Percentiles rank a stretch among this genome's conserved stretches.
These are phyloP conservation scores for Colletotrichum lupini DNA, from an alignment of 2,329 filamentous ascomycete genomes.

Conservation along the genomic window DNA sequence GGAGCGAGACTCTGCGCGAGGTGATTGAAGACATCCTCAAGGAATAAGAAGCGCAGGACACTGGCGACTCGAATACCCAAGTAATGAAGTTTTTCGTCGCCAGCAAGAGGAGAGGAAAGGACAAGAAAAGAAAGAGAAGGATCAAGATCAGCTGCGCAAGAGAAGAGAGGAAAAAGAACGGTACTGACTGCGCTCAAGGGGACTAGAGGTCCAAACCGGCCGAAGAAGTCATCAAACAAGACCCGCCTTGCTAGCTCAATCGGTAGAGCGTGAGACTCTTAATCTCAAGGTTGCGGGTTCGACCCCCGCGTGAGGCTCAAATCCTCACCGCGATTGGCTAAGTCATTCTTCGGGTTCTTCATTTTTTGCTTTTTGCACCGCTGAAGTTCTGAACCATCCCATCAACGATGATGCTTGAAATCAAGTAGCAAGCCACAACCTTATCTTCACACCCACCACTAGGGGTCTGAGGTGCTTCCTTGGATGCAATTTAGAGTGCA, in stretches of 20 bases:
- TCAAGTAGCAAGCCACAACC: not conserved
- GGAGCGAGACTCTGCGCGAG: constrained; percentile 1
- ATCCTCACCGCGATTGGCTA: constrained; percentile 13
- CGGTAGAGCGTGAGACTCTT: constrained; percentile 81
- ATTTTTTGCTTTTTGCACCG: not conserved
- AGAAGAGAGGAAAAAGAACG: not conserved
- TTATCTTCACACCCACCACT: not conserved
- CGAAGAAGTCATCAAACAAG: not conserved
- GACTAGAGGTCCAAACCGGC: fast-evolving
- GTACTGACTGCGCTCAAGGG: fast-evolving
- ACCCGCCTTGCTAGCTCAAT: constrained; percentile 67
- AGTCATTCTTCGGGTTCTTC: not conserved
- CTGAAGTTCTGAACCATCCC: no score
- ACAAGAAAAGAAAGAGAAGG: not conserved
- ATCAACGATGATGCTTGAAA: not conserved
- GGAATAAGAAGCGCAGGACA: not conserved
- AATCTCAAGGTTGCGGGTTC: constrained; percentile 44
- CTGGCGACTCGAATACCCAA: not conserved
- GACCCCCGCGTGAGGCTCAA: constrained; percentile 42
- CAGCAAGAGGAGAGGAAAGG: not conserved
- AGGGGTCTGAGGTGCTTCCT: no score
- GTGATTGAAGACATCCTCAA: not conserved
- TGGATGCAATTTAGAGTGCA: no score
- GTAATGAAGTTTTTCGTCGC: not conserved
- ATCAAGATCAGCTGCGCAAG: no score